Conservation (phyloP, 2,329 filamentous ascomycete genomes). For the Colletotrichum eleusines region DNA sequence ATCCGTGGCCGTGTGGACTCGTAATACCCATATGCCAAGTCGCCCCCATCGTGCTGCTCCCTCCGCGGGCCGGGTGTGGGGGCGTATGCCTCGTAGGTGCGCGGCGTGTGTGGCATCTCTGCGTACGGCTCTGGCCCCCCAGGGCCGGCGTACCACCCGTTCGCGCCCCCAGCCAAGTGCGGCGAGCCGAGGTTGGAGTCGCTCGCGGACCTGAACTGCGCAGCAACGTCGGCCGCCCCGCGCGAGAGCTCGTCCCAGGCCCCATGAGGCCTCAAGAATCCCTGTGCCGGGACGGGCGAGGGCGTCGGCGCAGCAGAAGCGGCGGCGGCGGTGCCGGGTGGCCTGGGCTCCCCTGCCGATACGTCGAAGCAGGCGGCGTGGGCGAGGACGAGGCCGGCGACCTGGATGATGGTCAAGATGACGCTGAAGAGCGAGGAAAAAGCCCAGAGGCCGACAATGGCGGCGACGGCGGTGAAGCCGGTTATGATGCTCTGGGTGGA, state of each 20-base stretch:
- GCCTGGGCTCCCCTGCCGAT: constrained; percentile 1
- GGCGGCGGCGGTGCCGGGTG: not conserved
- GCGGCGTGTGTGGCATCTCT: constrained; percentile 26
- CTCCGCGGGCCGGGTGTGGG: constrained; percentile 18
- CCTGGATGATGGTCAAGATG: constrained; percentile 32
- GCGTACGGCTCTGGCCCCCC: constrained; percentile 27
- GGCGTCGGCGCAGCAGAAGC: constrained; percentile 2
- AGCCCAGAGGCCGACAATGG: constrained; percentile 35
- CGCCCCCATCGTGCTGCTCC: constrained; percentile 15
- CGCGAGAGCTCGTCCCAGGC: constrained; percentile 22
- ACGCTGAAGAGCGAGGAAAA: constrained; percentile 39
- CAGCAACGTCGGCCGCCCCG: constrained; percentile 2
- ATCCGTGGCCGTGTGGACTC: constrained; percentile 26
- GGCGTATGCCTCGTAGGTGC: constrained; percentile 27
- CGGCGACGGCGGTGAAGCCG: constrained; percentile 25
- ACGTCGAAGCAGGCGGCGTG: constrained; percentile 35
- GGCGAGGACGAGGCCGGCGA: constrained; percentile 29
- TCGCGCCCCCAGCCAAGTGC: constrained; percentile 2
- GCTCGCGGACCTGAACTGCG: constrained; percentile 30
- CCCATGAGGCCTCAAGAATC: constrained; percentile 17
- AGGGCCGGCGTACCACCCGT: constrained; percentile 27
- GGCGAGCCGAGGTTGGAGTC: constrained; percentile 24
- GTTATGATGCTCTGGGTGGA: constrained; percentile 36
- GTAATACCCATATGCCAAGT: constrained; percentile 20
- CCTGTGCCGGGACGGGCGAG: constrained; percentile 15